Percentiles rank a stretch among this genome's conserved stretches.
Evolutionary conservation across 306 rosid genomes (phyloP).

Genomic region (Abrus pulchellus): DNA sequence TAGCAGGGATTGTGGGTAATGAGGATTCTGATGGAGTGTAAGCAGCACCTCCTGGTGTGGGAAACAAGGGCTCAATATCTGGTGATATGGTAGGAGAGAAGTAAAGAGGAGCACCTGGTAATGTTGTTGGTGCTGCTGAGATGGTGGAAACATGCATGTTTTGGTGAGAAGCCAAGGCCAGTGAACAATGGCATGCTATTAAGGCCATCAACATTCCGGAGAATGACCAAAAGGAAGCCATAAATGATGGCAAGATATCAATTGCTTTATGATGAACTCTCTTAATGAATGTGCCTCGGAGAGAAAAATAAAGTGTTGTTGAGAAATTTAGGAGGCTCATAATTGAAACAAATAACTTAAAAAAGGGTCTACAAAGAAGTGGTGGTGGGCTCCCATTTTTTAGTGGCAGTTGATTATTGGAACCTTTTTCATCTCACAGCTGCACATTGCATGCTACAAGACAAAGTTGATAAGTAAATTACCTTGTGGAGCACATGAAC

Average conservation of each 20-base stretch:
- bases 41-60: conserved; percentile 53
- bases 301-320: conserved; percentile 26
- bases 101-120: conserved; percentile 46
- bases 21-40: conserved; percentile 56
- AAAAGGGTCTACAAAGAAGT: conserved; percentile 50
- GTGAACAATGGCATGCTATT: conserved; percentile 39
- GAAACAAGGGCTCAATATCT: conserved; percentile 60
- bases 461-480: conserved; percentile 51
- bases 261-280: conserved; percentile 44
- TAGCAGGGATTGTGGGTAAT: conserved; percentile 59
- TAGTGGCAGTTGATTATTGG: conserved; percentile 51
- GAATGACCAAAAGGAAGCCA: conserved; percentile 61
- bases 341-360: conserved; percentile 45
- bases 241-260: conserved; percentile 47
- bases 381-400: conserved; percentile 52
- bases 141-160: conserved; percentile 51
- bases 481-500: conserved; percentile 54
- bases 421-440: conserved; percentile 41
- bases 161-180: conserved; percentile 41
- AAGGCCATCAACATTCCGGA: conserved; percentile 42
- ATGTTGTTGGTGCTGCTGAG: conserved; percentile 58
- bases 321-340: conserved; percentile 49
- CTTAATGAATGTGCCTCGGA: conserved; percentile 47
- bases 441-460: conserved; percentile 50
- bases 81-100: conserved; percentile 56